These are phyloP conservation scores for Orbilia javanica DNA, from an alignment of 2,329 filamentous ascomycete genomes.

Conservation along the genomic window DNA sequence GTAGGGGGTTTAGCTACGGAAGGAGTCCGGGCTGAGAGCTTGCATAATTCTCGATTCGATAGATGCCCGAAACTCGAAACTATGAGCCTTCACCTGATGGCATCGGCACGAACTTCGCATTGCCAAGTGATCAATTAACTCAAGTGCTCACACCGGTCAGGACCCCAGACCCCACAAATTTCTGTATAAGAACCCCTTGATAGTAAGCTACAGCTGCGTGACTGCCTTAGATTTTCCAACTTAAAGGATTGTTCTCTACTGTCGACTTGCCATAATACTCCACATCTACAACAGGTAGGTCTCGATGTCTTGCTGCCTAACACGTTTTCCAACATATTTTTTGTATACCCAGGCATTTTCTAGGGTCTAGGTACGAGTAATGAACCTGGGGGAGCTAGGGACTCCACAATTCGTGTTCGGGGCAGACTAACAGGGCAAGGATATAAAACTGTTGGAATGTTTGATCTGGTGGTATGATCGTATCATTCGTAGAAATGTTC, in stretches of 20 bases:
- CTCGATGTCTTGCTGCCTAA: background rate
- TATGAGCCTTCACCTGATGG: background rate
- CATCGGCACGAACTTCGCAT: background rate
- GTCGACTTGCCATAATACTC: background rate
- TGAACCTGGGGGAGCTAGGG: constrained; percentile 7
- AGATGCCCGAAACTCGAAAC: too few species aligned
- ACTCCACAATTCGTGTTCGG: background rate
- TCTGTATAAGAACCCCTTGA: background rate
- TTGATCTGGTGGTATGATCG: background rate
- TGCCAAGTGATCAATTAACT: background rate
- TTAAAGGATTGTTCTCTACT: background rate
- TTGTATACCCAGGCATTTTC: background rate
- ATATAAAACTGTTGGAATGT: constrained; percentile 1
- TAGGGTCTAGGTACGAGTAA: too few species aligned
- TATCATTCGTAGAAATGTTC: too few species aligned
- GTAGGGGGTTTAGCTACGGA: too few species aligned
- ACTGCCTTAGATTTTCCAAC: too few species aligned
- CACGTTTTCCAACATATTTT: background rate
- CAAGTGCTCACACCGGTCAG: too few species aligned
- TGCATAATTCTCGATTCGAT: too few species aligned
- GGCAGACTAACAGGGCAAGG: background rate
- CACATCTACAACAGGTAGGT: background rate
- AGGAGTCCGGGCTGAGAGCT: too few species aligned
- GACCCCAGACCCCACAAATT: too few species aligned
- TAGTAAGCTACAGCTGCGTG: background rate